phyloP scores from a whole-genome alignment of 2,329 filamentous ascomycete species.

The Calonectria naviculata region DNA sequence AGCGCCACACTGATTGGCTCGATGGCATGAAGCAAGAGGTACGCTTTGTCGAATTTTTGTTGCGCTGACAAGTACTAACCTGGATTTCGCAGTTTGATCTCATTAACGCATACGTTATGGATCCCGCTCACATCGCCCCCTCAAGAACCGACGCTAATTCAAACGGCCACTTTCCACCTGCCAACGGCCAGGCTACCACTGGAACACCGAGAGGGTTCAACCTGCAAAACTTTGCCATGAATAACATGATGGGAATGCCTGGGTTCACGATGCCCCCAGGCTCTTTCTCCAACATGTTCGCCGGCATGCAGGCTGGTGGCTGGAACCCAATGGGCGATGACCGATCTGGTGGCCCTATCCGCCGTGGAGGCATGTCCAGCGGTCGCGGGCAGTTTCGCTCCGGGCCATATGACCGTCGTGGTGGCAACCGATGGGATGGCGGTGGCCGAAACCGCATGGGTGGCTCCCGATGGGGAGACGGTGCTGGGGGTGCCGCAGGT shows the following conservation, averaged over 20 bases:
- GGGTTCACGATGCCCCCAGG: slow-evolving; percentile 64
- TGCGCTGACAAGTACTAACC: neutral
- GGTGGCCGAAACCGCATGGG: slow-evolving; percentile 61
- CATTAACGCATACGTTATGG: slow-evolving; percentile 93
- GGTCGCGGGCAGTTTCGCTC: slow-evolving; percentile 67
- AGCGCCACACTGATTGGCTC: slow-evolving; percentile 91
- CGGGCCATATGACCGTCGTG: slow-evolving; percentile 80
- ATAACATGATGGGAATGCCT: slow-evolving; percentile 69
- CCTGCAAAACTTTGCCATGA: slow-evolving; percentile 76
- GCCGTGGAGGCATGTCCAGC: slow-evolving; percentile 70
- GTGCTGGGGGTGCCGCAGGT: slow-evolving; percentile 79
- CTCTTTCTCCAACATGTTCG: slow-evolving; percentile 66
- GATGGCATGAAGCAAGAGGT: slow-evolving; percentile 86
- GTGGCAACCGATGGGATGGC: slow-evolving; percentile 64
- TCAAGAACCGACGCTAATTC: slow-evolving; percentile 94
- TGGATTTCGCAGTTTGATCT: slow-evolving; percentile 74
- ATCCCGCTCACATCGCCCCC: slow-evolving; percentile 93
- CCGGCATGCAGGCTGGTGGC: slow-evolving; percentile 58
- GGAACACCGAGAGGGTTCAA: slow-evolving; percentile 95
- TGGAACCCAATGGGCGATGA: slow-evolving; percentile 66
- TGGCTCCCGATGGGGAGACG: slow-evolving; percentile 76
- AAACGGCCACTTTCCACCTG: slow-evolving; percentile 92
- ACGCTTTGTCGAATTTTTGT: slow-evolving; percentile 50
- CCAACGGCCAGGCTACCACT: slow-evolving; percentile 78
- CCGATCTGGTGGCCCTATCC: slow-evolving; percentile 74